Percentiles rank a stretch among this genome's conserved stretches.
Conservation (phyloP, 2,329 filamentous ascomycete species). For the Ophiocordyceps robertsii region DNA sequence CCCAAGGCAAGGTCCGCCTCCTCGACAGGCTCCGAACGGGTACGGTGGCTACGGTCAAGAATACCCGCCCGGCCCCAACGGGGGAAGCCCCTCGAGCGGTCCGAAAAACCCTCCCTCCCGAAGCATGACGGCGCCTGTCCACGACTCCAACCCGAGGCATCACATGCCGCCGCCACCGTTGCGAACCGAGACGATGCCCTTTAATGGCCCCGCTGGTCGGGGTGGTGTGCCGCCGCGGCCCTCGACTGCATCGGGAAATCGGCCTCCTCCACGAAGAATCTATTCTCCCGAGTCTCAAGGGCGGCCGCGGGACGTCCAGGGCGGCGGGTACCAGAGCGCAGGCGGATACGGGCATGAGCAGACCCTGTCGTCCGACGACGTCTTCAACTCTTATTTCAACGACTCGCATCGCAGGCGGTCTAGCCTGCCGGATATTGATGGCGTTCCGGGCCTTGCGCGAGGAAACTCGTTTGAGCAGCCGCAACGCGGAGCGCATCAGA, state of each 20-base stretch:
- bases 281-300: conserved; percentile 29
- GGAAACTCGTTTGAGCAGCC: conserved; percentile 34
- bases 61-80: conserved; percentile 13
- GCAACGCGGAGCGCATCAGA: conserved; percentile 36
- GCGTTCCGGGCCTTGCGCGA: conserved; percentile 17
- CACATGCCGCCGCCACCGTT: conserved; percentile 17
- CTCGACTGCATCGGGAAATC: conserved; percentile 38
- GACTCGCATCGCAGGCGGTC: conserved; percentile 10
- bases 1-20: conserved; percentile 12
- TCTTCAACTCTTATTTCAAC: conserved; percentile 43
- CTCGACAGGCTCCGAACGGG: conserved; percentile 8
- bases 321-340: conserved; percentile 4
- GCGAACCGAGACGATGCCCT: conserved; percentile 30
- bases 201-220: conserved; percentile 29
- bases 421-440: conserved; percentile 29
- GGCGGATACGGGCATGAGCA: conserved; percentile 15
- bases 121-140: conserved; percentile 48
- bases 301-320: conserved; percentile 20
- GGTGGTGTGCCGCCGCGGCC: conserved; percentile 34
- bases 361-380: conserved; percentile 30
- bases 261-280: conserved; percentile 37
- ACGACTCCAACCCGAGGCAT: conserved; percentile 28
- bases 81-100: conserved; percentile 18
- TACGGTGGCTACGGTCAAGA: conserved; percentile 15
- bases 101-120: conserved; percentile 36